A percentile compares a stretch with the other conserved stretches of the same genome.
These are phyloP conservation scores for Entamoeba nuttalli DNA, from an alignment of 208 protist genomes.

Conservation along the genomic window DNA sequence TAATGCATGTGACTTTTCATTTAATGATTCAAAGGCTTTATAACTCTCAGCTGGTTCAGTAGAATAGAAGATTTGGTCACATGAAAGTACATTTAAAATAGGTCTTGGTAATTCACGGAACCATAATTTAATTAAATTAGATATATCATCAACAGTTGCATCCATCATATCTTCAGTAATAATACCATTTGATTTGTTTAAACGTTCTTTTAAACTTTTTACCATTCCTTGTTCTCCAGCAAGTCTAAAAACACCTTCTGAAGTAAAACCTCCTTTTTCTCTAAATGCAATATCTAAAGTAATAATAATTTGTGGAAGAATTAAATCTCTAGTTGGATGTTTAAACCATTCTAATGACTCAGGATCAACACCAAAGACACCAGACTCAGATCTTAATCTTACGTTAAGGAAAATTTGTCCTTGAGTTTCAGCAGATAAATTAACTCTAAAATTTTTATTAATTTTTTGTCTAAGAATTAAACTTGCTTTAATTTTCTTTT, in stretches of 20 bases:
- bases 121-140: background rate
- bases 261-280: background rate
- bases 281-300: background rate
- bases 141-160: background rate
- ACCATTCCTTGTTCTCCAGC: background rate
- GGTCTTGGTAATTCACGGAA: background rate
- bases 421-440: background rate
- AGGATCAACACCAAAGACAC: background rate
- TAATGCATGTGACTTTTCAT: background rate
- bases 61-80: background rate
- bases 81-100: background rate
- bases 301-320: background rate
- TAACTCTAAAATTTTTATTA: background rate
- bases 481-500: background rate
- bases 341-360: background rate
- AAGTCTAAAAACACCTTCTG: background rate
- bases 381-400: background rate
- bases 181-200: background rate
- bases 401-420: background rate
- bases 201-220: background rate
- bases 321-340: background rate
- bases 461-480: background rate
- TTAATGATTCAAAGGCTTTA: background rate
- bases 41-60: background rate
- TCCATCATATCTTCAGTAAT: background rate